phyloP scores from a whole-genome alignment of 345 rosid genomes.

The Euphorbia tirucalli region DNA sequence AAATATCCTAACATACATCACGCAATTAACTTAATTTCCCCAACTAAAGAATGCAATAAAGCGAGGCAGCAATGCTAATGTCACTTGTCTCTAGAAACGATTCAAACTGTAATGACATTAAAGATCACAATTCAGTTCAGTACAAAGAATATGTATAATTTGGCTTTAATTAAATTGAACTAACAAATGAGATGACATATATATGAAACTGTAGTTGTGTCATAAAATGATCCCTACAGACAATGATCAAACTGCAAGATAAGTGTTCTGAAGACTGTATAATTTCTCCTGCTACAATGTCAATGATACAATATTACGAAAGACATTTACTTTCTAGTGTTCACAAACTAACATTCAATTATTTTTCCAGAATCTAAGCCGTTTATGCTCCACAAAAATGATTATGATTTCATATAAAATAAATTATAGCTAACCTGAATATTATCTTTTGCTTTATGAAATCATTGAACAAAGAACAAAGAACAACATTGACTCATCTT shows the following conservation, averaged over 20 bases:
- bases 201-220: not conserved
- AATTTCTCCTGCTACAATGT: not conserved
- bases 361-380: too few relatives aligned
- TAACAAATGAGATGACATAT: not conserved
- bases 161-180: not conserved
- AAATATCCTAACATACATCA: not conserved
- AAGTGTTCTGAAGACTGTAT: not conserved
- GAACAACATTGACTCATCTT: too few relatives aligned
- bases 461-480: too few relatives aligned
- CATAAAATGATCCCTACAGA: not conserved
- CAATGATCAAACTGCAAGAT: not conserved
- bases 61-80: conserved; percentile 75
- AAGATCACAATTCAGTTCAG: conserved; percentile 10
- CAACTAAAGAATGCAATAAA: conserved; percentile 82
- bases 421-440: too few relatives aligned
- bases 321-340: not conserved
- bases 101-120: conserved; percentile 67
- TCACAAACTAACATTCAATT: too few relatives aligned
- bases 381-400: too few relatives aligned
- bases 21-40: conserved; percentile 46
- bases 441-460: too few relatives aligned
- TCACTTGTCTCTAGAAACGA: conserved; percentile 88
- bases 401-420: too few relatives aligned
- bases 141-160: not conserved
- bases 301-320: not conserved